phyloP scores from a whole-genome alignment of 371 early-diverging fungal genomes.

The Circinella minor region DNA sequence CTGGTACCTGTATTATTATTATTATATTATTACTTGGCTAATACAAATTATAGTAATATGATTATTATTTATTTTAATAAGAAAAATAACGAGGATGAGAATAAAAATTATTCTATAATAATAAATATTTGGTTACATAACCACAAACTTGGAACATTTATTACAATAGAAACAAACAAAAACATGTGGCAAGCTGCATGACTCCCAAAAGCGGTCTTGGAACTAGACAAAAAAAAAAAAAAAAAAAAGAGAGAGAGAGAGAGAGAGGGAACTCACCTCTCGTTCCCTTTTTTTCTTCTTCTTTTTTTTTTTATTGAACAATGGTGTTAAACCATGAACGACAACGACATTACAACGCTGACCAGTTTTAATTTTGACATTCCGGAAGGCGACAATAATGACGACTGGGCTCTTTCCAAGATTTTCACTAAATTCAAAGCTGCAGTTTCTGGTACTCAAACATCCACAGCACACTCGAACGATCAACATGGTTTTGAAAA shows the following conservation, averaged over 20 bases:
- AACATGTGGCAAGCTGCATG: slow-evolving; percentile 2
- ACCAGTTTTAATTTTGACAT: slow-evolving; percentile 53
- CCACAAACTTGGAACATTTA: no score
- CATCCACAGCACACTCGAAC: not conserved
- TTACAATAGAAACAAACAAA: not conserved
- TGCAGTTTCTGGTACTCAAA: slow-evolving; percentile 41
- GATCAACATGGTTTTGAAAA: not conserved
- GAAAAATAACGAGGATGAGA: not conserved
- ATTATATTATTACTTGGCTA: no score
- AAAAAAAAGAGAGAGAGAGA: no score
- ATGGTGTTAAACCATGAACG: slow-evolving; percentile 13
- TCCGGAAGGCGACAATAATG: slow-evolving; percentile 39
- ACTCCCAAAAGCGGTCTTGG: not conserved
- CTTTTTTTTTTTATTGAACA: not conserved
- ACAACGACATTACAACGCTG: slow-evolving; percentile 34
- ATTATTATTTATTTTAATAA: no score
- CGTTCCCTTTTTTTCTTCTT: not conserved
- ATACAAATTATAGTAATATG: no score
- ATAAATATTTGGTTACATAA: not conserved
- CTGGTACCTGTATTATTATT: no score
- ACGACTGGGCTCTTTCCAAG: slow-evolving; percentile 60
- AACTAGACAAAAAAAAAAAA: not conserved
- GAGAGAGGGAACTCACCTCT: not conserved
- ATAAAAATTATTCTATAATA: no score
- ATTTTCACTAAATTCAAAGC: slow-evolving; percentile 59